Base-by-base conservation (phyloP, 805 yeast species). In the Vanderwaltozyma polyspora region DNA sequence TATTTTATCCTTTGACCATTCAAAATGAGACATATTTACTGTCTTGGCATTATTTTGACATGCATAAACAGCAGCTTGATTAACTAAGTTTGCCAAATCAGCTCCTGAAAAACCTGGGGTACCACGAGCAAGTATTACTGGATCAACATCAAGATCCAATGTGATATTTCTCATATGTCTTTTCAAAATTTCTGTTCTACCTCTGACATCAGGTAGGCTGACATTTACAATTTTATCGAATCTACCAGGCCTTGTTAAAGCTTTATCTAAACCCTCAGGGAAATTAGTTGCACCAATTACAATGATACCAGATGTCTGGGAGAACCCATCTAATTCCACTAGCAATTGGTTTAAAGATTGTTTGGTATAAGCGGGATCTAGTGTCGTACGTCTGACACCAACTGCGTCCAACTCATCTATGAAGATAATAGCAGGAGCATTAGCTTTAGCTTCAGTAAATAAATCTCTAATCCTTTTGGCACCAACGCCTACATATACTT, bases 101-200 rank as follows among this genome's bases (percentile, higher is more conserved):
- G 97, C 97, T 50, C 97, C 97, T n/a, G 91, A 78, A 48, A 87
- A 70, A 9, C 97, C 97, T 3, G 95, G 89, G 3, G 96, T 89
- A 35, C 95, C 94, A 58, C 96, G 73, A 9, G 97, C 97, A 52
- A 87, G 70, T 39, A 85, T 71, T 15, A 82, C 68, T 18, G 94
- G 80, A 55, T 87, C 94, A 28, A 89, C 94, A 43, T 76, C 76
- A 42, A 77, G 74, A 6, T 91, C 73, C 36, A 83, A 66, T 45
- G 86, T 94, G 32, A 87, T 83, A 52, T 85, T 84, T 49, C 74
- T 75, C 80, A 86, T 76, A 60, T 89, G 95, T 54, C 83, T 95
- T 52, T 72, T 74, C 60, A 87, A 68, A 44, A 89, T 89, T 43
- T 85, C 95, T 28, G 86, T 68, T 52, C 97, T 77, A 31, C 97